Evolutionary conservation across 1,284 basidiomycete species (phyloP).

Genomic region (Somion occarium): DNA sequence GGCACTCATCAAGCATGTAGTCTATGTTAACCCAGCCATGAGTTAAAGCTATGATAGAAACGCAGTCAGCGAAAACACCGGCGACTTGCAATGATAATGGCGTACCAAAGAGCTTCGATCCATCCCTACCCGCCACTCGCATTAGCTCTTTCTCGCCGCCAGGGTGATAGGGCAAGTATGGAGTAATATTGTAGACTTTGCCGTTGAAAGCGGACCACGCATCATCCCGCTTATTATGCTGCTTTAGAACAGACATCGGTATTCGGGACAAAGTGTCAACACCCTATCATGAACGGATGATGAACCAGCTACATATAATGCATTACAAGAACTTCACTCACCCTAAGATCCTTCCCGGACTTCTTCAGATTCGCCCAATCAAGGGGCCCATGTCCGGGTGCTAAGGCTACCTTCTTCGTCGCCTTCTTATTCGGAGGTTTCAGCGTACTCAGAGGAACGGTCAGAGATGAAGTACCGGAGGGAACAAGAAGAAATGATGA

Average conservation of each 20-base stretch:
- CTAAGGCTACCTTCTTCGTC: conserved; percentile 82
- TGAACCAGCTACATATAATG: not conserved
- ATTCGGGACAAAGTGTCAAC: conserved; percentile 68
- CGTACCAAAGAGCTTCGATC: conserved; percentile 90
- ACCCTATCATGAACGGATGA: conserved; percentile 37
- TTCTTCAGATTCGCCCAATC: conserved; percentile 92
- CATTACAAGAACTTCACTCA: too few relatives aligned
- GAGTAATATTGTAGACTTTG: conserved; percentile 96
- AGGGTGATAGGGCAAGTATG: conserved; percentile 90
- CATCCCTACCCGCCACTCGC: conserved; percentile 94
- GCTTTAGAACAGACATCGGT: conserved; percentile 78
- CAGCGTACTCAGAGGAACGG: conserved; percentile 55
- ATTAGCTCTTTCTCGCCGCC: conserved; percentile 93
- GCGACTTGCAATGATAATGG: conserved; percentile 28
- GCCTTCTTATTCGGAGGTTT: conserved; percentile 46
- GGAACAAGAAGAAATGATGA: conserved; percentile 31
- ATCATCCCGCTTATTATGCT: conserved; percentile 81
- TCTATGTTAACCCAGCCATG: conserved; percentile 95
- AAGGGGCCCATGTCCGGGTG: conserved; percentile 87
- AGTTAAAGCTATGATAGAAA: conserved; percentile 23
- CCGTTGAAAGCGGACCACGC: conserved; percentile 93
- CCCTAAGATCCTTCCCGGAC: conserved; percentile 75
- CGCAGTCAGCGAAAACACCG: conserved; percentile 21
- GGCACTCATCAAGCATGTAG: conserved; percentile 87
- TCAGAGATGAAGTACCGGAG: conserved; percentile 39